Evolutionary conservation across 257 asterid genomes (phyloP).

Genomic region (Solanum habrochaites): DNA sequence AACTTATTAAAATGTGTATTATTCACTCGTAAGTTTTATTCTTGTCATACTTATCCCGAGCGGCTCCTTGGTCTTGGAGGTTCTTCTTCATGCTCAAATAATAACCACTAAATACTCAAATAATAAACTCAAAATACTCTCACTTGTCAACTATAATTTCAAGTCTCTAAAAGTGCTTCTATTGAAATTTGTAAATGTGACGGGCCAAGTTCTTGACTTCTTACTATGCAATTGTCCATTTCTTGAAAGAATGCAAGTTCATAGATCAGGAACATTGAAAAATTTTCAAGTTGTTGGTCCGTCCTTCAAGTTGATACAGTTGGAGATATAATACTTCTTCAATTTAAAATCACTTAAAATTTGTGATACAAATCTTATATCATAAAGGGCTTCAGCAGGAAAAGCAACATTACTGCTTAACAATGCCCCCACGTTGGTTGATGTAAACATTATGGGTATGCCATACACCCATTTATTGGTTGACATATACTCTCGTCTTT

Average conservation of each 20-base stretch:
- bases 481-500: conserved; percentile 26
- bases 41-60: neutral
- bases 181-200: neutral
- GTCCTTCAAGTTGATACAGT: conserved; percentile 18
- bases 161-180: neutral
- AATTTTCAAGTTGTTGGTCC: neutral
- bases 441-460: conserved; percentile 10
- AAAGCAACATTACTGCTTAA: neutral
- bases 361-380: conserved; percentile 23
- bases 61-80: neutral
- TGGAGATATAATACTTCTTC: conserved; percentile 22
- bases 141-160: neutral
- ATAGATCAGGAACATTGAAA: neutral
- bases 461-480: conserved; percentile 21
- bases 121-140: neutral
- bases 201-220: neutral
- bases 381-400: conserved; percentile 9
- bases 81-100: neutral
- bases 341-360: conserved; percentile 18
- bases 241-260: neutral
- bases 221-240: neutral
- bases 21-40: too few relatives aligned
- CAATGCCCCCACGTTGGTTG: conserved; percentile 28
- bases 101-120: neutral
- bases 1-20: neutral